Percentiles rank a stretch among this genome's conserved stretches.
Evolutionary conservation across 1,139 yeast species (phyloP).

Genomic region (Kodamaea derodonti): DNA sequence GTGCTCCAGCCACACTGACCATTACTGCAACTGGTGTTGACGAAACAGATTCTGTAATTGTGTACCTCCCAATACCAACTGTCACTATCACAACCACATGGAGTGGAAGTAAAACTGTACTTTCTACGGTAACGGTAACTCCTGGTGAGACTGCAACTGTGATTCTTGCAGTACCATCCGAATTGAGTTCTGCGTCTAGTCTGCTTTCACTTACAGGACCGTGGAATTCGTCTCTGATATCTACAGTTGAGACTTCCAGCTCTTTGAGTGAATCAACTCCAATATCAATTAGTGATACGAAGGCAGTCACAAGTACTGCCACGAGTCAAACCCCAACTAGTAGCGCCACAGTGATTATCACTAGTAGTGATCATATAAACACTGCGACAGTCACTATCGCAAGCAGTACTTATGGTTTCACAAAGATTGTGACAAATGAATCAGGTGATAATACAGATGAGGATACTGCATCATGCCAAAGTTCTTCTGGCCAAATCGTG

Average conservation of each 20-base stretch:
- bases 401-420: not conserved
- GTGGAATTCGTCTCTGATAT: no score
- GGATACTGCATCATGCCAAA: not conserved
- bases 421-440: not conserved
- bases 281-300: not conserved
- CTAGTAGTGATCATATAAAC: not conserved
- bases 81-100: slow-evolving; percentile 13
- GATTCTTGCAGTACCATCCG: slow-evolving; percentile 13
- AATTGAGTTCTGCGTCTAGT: not conserved
- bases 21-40: slow-evolving; percentile 7
- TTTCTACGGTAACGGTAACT: slow-evolving; percentile 8
- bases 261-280: not conserved
- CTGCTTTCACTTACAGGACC: no score
- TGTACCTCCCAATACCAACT: slow-evolving; percentile 14
- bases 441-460: not conserved
- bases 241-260: not conserved
- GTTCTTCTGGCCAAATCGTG: not conserved
- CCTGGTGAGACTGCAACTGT: slow-evolving; percentile 12
- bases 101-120: slow-evolving; percentile 6
- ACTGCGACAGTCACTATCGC: not conserved
- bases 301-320: not conserved
- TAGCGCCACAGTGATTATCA: not conserved
- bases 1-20: slow-evolving; percentile 2
- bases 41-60: slow-evolving; percentile 13
- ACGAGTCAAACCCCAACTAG: not conserved